Conservation (phyloP, 2,329 filamentous ascomycete genomes). For the Fusarium dlaminii region DNA sequence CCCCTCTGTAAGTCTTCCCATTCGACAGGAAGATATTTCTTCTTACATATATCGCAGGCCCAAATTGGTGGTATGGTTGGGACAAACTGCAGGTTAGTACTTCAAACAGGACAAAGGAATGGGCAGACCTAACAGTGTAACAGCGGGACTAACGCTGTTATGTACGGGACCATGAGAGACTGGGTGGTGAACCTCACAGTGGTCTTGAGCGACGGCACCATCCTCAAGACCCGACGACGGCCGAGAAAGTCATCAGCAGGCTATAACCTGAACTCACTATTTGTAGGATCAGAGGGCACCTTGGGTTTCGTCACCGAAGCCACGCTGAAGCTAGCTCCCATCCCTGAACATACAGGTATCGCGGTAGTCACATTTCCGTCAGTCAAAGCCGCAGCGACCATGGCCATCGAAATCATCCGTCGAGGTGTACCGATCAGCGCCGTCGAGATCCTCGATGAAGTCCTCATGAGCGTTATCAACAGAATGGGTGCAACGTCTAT, state of each 20-base stretch:
- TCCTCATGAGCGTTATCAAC: conserved; percentile 87
- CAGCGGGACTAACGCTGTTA: conserved; percentile 77
- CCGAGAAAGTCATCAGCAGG: conserved; percentile 84
- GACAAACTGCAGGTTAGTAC: conserved; percentile 69
- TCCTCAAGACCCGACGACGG: conserved; percentile 80
- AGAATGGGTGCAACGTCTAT: conserved; percentile 72
- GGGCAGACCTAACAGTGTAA: not conserved
- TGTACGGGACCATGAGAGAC: conserved; percentile 88
- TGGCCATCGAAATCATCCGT: conserved; percentile 78
- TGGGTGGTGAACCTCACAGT: conserved; percentile 89
- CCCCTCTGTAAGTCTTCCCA: not conserved
- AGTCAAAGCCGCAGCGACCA: conserved; percentile 78
- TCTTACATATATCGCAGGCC: conserved; percentile 59
- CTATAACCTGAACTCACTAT: conserved; percentile 83
- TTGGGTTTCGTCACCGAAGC: conserved; percentile 84
- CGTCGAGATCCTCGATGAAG: conserved; percentile 88
- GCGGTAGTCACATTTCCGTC: conserved; percentile 82
- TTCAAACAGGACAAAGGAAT: fast-evolving
- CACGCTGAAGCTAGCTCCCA: conserved; percentile 79
- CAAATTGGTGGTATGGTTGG: conserved; percentile 87
- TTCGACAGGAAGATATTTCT: not conserved
- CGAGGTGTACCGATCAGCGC: conserved; percentile 77
- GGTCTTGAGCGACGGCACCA: conserved; percentile 78
- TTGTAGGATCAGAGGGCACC: conserved; percentile 84
- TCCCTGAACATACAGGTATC: conserved; percentile 79